phyloP scores from a whole-genome alignment of 2,329 filamentous ascomycete species.

The Immersiporthe knoxdaviesiana region DNA sequence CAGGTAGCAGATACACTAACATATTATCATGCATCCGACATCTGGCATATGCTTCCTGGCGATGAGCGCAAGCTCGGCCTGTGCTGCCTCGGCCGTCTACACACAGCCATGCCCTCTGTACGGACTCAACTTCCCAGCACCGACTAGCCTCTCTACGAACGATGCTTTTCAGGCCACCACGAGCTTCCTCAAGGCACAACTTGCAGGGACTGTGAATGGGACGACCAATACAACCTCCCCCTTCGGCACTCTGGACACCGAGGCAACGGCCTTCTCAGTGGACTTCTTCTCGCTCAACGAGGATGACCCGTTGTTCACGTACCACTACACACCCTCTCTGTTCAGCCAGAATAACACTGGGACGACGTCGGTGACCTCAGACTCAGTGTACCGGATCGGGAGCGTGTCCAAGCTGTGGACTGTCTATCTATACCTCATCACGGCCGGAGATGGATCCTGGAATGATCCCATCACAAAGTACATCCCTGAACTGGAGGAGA shows the following conservation, averaged over 20 bases:
- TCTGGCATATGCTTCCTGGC: not conserved
- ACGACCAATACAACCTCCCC: not conserved
- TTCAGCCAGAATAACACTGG: constrained; percentile 30
- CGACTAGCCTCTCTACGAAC: constrained; percentile 4
- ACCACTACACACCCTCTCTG: constrained; percentile 34
- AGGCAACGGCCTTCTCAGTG: constrained; percentile 24
- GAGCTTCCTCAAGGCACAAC: constrained; percentile 4
- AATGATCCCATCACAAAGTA: constrained; percentile 47
- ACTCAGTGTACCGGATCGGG: constrained; percentile 45
- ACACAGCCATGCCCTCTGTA: constrained; percentile 20
- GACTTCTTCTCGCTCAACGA: constrained; percentile 30
- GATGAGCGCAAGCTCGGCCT: constrained; percentile 3
- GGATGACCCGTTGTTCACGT: constrained; percentile 33
- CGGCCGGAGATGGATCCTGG: constrained; percentile 45
- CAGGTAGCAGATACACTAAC: not conserved
- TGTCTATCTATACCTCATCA: constrained; percentile 45
- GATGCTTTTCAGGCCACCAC: constrained; percentile 6
- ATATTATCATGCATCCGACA: not conserved
- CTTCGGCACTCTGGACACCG: constrained; percentile 13
- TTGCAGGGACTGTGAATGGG: not conserved
- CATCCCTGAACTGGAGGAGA: constrained; percentile 44
- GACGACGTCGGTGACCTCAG: constrained; percentile 35
- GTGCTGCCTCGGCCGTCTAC: not conserved
- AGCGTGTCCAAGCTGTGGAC: constrained; percentile 52
- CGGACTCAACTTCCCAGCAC: constrained; percentile 16